These are phyloP conservation scores for Carallia pectinifolia DNA, from an alignment of 345 rosid genomes.

Conservation along the genomic window DNA sequence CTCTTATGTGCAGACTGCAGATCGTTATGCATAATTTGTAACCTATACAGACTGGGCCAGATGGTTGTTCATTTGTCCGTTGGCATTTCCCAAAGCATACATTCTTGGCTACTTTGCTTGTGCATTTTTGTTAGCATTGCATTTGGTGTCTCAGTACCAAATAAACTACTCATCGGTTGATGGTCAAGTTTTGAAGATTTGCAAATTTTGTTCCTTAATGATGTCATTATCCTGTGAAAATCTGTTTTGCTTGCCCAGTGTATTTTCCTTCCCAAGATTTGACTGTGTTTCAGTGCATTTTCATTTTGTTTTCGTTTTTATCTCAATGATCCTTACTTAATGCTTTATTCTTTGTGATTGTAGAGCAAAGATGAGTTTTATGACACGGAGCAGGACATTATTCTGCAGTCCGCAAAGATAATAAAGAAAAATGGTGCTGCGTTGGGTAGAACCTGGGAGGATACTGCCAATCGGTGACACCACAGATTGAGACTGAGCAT, in stretches of 20 bases:
- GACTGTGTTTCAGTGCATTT: not conserved
- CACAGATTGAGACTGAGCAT: not conserved
- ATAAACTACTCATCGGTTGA: not conserved
- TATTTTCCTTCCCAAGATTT: not conserved
- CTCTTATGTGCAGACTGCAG: not conserved
- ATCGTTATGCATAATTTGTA: not conserved
- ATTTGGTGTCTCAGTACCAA: not conserved
- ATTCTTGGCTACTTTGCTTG: not conserved
- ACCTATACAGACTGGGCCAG: not conserved
- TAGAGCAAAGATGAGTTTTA: conserved; percentile 73
- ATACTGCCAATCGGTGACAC: conserved; percentile 13
- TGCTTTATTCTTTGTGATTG: conserved; percentile 5
- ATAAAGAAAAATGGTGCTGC: conserved; percentile 69
- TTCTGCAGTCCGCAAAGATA: conserved; percentile 60
- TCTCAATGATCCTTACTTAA: conserved; percentile 4
- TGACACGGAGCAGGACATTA: conserved; percentile 66
- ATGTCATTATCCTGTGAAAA: not conserved
- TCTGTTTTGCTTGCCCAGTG: not conserved
- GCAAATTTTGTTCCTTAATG: not conserved
- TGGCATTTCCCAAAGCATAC: conserved; percentile 1
- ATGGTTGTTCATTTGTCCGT: not conserved
- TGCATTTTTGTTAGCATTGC: not conserved
- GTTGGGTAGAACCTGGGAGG: conserved; percentile 50
- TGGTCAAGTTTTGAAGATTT: not conserved
- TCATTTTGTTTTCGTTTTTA: not conserved